phyloP scores from a whole-genome alignment of 495 filamentous ascomycete species.

The Trichoderma virens region DNA sequence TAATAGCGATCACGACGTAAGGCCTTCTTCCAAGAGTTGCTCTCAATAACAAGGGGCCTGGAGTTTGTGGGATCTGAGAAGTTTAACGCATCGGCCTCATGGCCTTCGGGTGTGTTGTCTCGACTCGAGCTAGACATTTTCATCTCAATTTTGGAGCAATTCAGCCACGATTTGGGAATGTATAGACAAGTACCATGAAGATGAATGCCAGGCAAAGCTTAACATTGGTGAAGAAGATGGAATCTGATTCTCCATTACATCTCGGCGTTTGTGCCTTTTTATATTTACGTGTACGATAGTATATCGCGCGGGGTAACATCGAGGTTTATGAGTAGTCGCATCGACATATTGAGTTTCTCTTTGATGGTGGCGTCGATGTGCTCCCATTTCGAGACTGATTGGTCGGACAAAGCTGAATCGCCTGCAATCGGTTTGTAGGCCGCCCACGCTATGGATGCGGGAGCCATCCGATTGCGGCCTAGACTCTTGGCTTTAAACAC shows the following conservation, averaged over 20 bases:
- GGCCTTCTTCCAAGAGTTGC: conserved; percentile 1
- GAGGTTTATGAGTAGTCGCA: background rate
- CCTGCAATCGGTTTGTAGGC: background rate
- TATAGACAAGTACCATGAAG: too few relatives aligned
- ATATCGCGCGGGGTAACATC: background rate
- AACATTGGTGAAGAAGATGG: too few relatives aligned
- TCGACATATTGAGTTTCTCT: background rate
- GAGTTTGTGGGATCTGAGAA: background rate
- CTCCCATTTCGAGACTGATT: background rate
- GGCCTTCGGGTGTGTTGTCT: background rate
- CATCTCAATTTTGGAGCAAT: background rate
- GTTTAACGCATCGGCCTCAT: background rate
- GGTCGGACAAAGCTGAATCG: background rate
- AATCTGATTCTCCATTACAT: too few relatives aligned
- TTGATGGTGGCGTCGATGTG: background rate
- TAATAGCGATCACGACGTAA: conserved; percentile 32
- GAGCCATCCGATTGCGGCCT: background rate
- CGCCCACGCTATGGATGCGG: background rate
- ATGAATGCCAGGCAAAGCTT: too few relatives aligned
- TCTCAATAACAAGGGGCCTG: background rate
- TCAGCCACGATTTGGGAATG: background rate
- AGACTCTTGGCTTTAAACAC: background rate
- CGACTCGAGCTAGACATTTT: background rate
- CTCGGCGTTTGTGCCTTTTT: background rate
- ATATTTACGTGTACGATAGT: background rate